Evolutionary conservation across 108 stramenopile genomes (phyloP).

Genomic region (Cyclotella choctawhatcheeana): DNA sequence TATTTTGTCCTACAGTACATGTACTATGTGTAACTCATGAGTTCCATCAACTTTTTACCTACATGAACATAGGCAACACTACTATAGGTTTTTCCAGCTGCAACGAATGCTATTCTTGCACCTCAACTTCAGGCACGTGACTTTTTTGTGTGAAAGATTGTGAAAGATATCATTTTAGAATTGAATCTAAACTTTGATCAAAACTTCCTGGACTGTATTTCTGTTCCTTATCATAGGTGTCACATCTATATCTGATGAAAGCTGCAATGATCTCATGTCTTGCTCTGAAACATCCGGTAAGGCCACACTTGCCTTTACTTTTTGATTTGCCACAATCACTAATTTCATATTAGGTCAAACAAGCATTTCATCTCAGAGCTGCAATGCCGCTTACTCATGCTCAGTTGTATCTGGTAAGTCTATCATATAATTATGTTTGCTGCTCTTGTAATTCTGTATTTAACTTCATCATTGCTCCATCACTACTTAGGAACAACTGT

Average conservation of each 20-base stretch:
- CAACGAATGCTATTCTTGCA: neutral
- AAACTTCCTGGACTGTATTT: too few species aligned
- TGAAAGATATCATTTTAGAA: too few species aligned
- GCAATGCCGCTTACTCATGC: neutral
- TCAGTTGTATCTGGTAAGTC: neutral
- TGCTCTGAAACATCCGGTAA: neutral
- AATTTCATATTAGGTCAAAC: neutral
- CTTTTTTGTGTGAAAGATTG: too few species aligned
- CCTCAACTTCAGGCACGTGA: neutral
- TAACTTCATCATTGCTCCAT: neutral
- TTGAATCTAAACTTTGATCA: too few species aligned
- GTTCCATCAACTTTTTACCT: too few species aligned
- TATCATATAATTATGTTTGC: too few species aligned
- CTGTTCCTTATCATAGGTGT: too few species aligned
- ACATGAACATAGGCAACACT: neutral
- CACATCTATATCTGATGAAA: neutral
- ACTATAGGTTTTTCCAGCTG: neutral
- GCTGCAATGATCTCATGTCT: neutral
- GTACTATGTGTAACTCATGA: too few species aligned
- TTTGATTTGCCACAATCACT: too few species aligned
- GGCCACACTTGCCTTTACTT: too few species aligned
- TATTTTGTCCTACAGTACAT: too few species aligned
- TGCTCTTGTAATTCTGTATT: neutral
- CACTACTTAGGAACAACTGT: neutral
- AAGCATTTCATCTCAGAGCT: neutral